phyloP scores from a whole-genome alignment of 306 rosid genomes.

The Prinsepia uniflora region DNA sequence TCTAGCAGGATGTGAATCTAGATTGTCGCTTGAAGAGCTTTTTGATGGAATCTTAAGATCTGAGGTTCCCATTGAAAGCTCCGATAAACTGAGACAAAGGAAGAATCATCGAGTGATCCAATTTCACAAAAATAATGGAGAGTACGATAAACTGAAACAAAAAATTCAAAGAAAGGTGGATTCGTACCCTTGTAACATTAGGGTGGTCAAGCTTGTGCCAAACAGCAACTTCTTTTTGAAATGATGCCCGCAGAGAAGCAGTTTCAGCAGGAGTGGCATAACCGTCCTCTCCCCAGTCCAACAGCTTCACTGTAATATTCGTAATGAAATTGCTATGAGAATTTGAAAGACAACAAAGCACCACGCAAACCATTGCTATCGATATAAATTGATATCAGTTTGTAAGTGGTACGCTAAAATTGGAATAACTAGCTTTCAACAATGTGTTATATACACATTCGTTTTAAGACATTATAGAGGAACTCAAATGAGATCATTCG shows the following conservation, averaged over 20 bases:
- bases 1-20: conserved; percentile 43
- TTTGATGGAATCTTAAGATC: conserved; percentile 58
- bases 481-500: neutral
- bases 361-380: neutral
- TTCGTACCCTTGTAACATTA: conserved; percentile 75
- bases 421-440: neutral
- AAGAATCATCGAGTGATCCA: neutral
- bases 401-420: neutral
- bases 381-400: neutral
- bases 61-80: conserved; percentile 68
- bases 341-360: conserved; percentile 20
- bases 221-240: conserved; percentile 94
- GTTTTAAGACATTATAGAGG: neutral
- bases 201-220: conserved; percentile 98
- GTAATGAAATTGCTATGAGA: conserved; percentile 30
- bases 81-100: conserved; percentile 54
- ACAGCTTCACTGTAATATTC: conserved; percentile 69
- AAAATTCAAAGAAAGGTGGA: conserved; percentile 23
- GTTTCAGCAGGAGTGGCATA: conserved; percentile 65
- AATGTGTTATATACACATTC: neutral
- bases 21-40: conserved; percentile 35
- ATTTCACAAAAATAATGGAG: neutral
- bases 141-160: neutral
- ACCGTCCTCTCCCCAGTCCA: conserved; percentile 99
- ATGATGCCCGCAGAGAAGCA: conserved; percentile 78